Evolutionary conservation across 2,329 filamentous ascomycete genomes (phyloP), one percentile per base, ranked within the genome.

Genomic region (Ilyonectria robusta): DNA sequence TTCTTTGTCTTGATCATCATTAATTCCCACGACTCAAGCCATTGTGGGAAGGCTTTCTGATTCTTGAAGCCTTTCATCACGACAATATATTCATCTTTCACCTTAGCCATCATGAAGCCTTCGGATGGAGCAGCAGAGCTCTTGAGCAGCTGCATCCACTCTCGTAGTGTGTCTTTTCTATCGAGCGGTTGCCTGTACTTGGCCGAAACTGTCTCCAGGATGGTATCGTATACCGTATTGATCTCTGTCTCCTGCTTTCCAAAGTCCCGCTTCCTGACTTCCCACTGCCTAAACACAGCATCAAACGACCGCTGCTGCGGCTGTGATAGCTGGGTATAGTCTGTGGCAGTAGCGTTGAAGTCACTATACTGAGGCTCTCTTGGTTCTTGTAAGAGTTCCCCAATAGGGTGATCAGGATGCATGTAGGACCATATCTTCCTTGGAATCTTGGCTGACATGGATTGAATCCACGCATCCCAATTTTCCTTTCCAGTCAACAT

Each of bases 261-360:
- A 13, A 19, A 55, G 15, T 55, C 51, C 13, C 33, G 33, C 33
- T 42, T 55, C 13, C 51, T 21, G 4, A 55, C 51, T 42, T 55
- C 51, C 51, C 33, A 55, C 17, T 55, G 33, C 31, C 19, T 55
- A 42, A 55, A 55, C 11, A 55, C 10, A 23, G n/a, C 17, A 42
- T 55, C n/a, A 40, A 37, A 54, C n/a, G 19, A 11, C 8, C 51
- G n/a, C 33, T 55, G 23, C 17, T 55, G 11, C 15, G 4, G 9
- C 33, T 55, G n/a, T 17, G 19, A 21, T 11, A 55, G 51, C 31
- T 40, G 19, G 9, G n/a, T 19, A 42, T 55, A 55, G 35, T 26
- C 51, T 26, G 33, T 55, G 10, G 51, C 33, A 42, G 33, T 55
- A 40, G 51, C 17, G n/a, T 55, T 55, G n/a, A 55, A 42, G n/a